Evolutionary conservation across 2,329 filamentous ascomycete species (phyloP).

Genomic region (Colletotrichum gloeosporioides): DNA sequence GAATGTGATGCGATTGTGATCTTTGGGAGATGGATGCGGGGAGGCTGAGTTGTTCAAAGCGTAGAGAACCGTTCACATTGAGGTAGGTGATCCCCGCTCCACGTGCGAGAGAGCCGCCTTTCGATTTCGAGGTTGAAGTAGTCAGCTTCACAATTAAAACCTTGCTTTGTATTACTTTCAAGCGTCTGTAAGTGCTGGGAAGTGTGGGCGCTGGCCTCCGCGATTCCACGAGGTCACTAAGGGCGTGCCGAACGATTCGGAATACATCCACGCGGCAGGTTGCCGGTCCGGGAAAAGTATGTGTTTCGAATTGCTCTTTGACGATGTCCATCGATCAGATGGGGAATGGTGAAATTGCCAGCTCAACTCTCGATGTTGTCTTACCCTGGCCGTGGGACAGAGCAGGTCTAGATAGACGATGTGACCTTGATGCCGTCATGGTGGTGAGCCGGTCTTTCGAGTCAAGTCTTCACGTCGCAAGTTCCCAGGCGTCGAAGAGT

Average conservation of each 20-base stretch:
- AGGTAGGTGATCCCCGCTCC: not conserved
- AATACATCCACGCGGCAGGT: not conserved
- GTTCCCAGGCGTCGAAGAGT: not conserved
- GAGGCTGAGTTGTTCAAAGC: not conserved
- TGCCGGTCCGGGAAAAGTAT: not conserved
- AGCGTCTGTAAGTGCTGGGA: not conserved
- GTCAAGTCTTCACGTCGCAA: not conserved
- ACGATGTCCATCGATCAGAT: not conserved
- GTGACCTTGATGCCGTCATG: slow-evolving; percentile 2
- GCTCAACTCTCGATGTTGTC: not conserved
- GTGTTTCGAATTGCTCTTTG: not conserved
- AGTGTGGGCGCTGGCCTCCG: not conserved
- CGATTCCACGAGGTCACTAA: not conserved
- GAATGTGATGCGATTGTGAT: not conserved
- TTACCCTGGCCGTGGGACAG: not conserved
- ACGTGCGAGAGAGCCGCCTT: not conserved
- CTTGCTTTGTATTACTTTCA: not conserved
- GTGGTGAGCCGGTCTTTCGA: not conserved
- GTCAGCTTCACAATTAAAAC: not conserved
- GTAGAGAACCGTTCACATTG: not conserved
- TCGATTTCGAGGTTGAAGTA: not conserved
- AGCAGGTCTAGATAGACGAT: not conserved
- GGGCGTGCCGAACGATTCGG: not conserved
- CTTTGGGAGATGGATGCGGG: not conserved
- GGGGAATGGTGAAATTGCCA: not conserved